phyloP scores from a whole-genome alignment of 164 flowering plant genomes.

The Malania oleifera region DNA sequence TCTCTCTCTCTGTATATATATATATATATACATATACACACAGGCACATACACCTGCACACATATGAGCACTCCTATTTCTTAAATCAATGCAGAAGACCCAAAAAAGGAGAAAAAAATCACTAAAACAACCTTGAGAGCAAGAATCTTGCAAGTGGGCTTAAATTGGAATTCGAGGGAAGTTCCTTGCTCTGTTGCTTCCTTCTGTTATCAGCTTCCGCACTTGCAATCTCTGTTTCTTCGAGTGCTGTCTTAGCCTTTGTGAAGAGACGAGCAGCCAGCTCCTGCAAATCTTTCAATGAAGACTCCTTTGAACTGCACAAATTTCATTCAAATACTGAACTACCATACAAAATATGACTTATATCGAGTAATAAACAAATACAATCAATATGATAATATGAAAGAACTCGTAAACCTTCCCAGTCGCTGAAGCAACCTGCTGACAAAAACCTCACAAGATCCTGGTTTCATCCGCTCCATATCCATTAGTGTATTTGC shows the following conservation, averaged over 20 bases:
- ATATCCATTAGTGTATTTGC: conserved; percentile 56
- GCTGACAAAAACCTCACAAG: conserved; percentile 64
- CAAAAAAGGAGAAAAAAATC: background rate
- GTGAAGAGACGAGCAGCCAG: conserved; percentile 52
- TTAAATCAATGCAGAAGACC: no score
- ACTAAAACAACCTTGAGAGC: conserved; percentile 64
- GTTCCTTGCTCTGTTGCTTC: conserved; percentile 49
- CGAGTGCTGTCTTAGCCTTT: conserved; percentile 29
- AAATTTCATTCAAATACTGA: background rate
- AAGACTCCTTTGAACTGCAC: conserved; percentile 74
- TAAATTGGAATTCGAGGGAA: conserved; percentile 50
- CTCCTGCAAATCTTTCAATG: conserved; percentile 72
- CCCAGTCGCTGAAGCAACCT: conserved; percentile 69
- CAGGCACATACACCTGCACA: no score
- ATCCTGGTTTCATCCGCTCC: conserved; percentile 72
- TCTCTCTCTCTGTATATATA: no score
- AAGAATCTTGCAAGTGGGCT: conserved; percentile 87
- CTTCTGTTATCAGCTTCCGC: conserved; percentile 41
- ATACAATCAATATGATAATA: background rate
- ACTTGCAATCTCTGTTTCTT: conserved; percentile 28
- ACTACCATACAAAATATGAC: background rate
- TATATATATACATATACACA: no score
- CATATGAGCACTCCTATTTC: no score
- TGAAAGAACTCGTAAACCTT: conserved; percentile 43
- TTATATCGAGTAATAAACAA: background rate